Conservation (phyloP, 2,329 filamentous ascomycete species). For the Ophiocordyceps camponoti-floridani region DNA sequence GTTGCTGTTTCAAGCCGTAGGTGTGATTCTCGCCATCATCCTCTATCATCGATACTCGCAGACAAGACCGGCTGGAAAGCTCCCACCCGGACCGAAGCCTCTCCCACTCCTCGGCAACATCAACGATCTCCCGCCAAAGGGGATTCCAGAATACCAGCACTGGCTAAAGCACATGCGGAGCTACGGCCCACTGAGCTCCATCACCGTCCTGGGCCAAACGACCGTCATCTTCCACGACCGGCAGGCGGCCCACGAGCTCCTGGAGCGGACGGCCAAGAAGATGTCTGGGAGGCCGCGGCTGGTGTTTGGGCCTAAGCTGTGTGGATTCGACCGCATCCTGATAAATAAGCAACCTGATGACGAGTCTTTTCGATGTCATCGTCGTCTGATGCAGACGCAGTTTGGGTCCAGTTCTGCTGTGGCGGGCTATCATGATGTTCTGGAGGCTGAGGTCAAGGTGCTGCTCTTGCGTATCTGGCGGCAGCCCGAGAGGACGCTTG, state of each 20-base stretch:
- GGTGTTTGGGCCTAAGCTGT: conserved; percentile 17
- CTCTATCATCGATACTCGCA: background rate
- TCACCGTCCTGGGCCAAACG: conserved; percentile 21
- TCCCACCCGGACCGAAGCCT: conserved; percentile 3
- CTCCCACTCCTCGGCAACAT: conserved; percentile 4
- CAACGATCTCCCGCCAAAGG: conserved; percentile 1
- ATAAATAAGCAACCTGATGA: conserved; percentile 10
- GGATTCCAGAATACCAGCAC: conserved; percentile 1
- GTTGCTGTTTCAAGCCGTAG: background rate
- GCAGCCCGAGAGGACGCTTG: conserved; percentile 15
- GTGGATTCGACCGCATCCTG: conserved; percentile 5
- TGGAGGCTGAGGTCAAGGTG: conserved; percentile 24
- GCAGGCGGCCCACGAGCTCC: conserved; percentile 15
- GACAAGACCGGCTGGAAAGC: background rate
- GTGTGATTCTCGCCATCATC: background rate
- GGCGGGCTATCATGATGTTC: conserved; percentile 19
- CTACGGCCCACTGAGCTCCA: conserved; percentile 24
- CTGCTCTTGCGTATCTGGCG: conserved; percentile 23
- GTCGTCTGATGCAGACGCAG: conserved; percentile 24
- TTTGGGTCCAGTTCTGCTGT: conserved; percentile 22
- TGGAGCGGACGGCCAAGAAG: conserved; percentile 16
- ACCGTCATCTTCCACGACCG: conserved; percentile 21
- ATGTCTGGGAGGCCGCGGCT: conserved; percentile 16
- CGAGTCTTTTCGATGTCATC: conserved; percentile 21
- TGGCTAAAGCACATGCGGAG: conserved; percentile 3